Base-by-base conservation (phyloP, 148 eudicot species). In the Rhododendron ovatum region DNA sequence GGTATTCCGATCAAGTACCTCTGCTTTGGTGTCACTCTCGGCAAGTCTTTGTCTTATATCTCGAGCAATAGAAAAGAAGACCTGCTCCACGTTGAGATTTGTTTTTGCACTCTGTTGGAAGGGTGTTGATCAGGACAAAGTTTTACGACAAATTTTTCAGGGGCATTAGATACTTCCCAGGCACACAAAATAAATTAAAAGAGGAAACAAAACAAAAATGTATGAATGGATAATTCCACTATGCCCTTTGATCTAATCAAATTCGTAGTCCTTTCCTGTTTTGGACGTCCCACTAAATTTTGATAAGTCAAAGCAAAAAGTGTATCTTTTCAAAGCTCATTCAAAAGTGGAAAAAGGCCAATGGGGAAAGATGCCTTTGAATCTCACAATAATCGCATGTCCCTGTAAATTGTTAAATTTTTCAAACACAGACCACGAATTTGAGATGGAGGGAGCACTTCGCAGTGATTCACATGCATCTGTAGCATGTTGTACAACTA, bases 61-160 rank as follows among this genome's bases (percentile, higher is more conserved):
- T 78, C 80, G 75, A 33, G 88, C 88, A 61, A 88, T 86, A 59
- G 90, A 86, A 83, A 86, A 83, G 90, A 88, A 88, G 67, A 88
- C 90, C 67, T 88, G 83, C 83, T 88, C 90, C 83, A 88, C 90
- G 51, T 88, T 86, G 78, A 88, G 45, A 81, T 88, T 88, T 61
- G 90, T 86, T 86, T 86, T 88, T 33, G 90, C 90, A 86, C 90
- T 88, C 88, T 88, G 90, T 71, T 53, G 26, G 33, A 82, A 37
- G 73, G 51, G 73, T 59, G n/a, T 82, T 50, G 14, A 48, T 81
- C 17, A 43, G 22, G 53, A 10, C 8, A 20, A 45, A 45, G 7
- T 41, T n/a, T 3, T 78, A 45, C 22, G 53, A 41, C 14, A 15
- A 20, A 12, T n/a, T 22, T 4, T 50, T n/a, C 33, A 51, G 63